Base-by-base conservation (phyloP, 139 green algal species). In the Haematococcus sp. region DNA sequence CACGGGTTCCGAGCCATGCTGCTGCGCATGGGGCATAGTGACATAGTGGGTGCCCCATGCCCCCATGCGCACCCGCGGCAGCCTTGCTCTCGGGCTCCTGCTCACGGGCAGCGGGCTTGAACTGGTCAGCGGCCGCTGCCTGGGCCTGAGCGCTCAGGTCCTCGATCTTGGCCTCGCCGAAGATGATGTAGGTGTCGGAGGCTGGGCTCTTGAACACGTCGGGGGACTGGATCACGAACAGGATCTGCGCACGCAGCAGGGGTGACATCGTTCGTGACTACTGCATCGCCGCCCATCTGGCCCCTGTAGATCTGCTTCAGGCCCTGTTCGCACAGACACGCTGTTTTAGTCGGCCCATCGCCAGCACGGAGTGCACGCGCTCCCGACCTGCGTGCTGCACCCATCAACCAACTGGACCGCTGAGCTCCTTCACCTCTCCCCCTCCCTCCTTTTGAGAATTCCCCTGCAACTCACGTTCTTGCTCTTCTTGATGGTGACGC, bases 141-240 rank as follows among this genome's bases (percentile, higher is more conserved):
- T 93, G 86, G 22, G 88, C 89, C 79, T 97, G 89, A 2, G 94
- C 91, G 54, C 78, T 89, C 16, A 98, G 84, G 83, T 99, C 96
- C 91, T 99, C 96, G 22, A 99, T 98, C 93, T 99, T 66, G 23
- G 77, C 80, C 89, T 99, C 96, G 55, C 96, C 96, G 75, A 99
- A 99, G 84, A 99, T 98, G 86, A 99, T 92, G 87, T 98, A 96
- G 15, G 96, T 99, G 85, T 99, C 96, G 4, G 86, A 94, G 60
- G 83, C 87, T 19, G 96, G 95, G 83, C 80, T 92, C 87, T 98
- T 98, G 93, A 97, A 99, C 25, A 99, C 96, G 60, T 99, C 96
- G 0, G 96, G 96, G 69, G 88, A 86, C 65, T 86, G 86, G 80
- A 99, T 98, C n/a, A 98, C 96, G 81, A 99, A 99, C 60, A 99